Evolutionary conservation across 169 alveolate genomes (phyloP).

Genomic region (Plasmodium knowlesi): DNA sequence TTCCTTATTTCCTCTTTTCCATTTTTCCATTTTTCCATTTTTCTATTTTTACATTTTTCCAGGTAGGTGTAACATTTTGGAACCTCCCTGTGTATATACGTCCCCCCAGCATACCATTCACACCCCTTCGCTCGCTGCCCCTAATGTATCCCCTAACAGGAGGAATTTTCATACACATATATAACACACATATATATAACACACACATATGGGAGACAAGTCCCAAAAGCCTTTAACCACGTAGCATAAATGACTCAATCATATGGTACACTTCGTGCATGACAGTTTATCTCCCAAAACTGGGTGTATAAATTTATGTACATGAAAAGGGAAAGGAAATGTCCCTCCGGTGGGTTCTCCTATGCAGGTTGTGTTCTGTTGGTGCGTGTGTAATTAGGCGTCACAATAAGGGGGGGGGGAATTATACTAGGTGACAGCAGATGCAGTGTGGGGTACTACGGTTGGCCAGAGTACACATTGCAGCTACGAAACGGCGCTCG

Average conservation of each 20-base stretch:
- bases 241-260: not conserved
- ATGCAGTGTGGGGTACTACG: no score
- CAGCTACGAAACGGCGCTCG: no score
- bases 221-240: not conserved
- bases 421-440: no score
- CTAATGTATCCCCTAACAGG: not conserved
- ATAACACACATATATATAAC: no score
- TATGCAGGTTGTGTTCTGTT: not conserved
- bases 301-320: no score
- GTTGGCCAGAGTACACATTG: no score
- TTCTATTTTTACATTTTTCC: not conserved
- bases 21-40: no score
- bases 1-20: not conserved
- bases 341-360: not conserved
- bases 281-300: no score
- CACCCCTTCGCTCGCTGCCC: not conserved
- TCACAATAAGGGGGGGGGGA: no score
- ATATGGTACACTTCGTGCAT: not conserved
- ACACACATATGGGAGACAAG: not conserved
- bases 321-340: no score
- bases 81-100: not conserved
- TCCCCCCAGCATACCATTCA: not conserved
- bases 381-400: no score
- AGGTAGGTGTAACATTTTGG: not conserved
- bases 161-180: not conserved